Conservation (phyloP, 208 protist species). For the Angomonas desouzai region DNA sequence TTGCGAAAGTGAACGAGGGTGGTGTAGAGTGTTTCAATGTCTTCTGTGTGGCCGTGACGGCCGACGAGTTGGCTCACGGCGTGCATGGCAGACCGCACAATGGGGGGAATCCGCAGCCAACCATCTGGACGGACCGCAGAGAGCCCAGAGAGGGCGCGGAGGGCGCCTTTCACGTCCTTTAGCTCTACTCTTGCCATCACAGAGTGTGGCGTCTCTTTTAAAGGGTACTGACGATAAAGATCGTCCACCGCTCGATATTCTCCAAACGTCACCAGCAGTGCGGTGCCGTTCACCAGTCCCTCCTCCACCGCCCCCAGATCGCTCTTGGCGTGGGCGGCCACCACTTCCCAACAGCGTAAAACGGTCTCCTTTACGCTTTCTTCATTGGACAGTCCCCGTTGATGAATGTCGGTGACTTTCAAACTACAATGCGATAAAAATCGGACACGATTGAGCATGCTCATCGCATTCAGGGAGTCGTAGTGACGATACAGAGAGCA, state of each 20-base stretch:
- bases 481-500: slow-evolving; percentile 32
- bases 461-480: slow-evolving; percentile 14
- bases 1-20: slow-evolving; percentile 74
- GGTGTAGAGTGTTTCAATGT: slow-evolving; percentile 53
- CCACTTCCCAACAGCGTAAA: background rate
- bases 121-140: slow-evolving; percentile 50
- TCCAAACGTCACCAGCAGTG: slow-evolving; percentile 47
- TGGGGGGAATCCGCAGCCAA: slow-evolving; percentile 54
- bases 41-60: slow-evolving; percentile 20
- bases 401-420: slow-evolving; percentile 18
- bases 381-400: slow-evolving; percentile 19
- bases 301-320: slow-evolving; percentile 48
- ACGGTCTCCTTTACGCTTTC: background rate
- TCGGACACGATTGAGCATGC: slow-evolving; percentile 42
- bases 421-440: slow-evolving; percentile 77
- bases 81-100: slow-evolving; percentile 35
- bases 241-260: slow-evolving; percentile 27
- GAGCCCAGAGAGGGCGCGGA: slow-evolving; percentile 42
- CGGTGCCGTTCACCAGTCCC: slow-evolving; percentile 55
- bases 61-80: slow-evolving; percentile 53
- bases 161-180: slow-evolving; percentile 30
- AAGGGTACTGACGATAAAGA: slow-evolving; percentile 30
- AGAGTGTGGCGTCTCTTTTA: slow-evolving; percentile 66
- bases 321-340: slow-evolving; percentile 30
- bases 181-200: slow-evolving; percentile 49